Base-by-base conservation (phyloP, 352 stramenopile genomes). In the Salisapilia sapeloensis region DNA sequence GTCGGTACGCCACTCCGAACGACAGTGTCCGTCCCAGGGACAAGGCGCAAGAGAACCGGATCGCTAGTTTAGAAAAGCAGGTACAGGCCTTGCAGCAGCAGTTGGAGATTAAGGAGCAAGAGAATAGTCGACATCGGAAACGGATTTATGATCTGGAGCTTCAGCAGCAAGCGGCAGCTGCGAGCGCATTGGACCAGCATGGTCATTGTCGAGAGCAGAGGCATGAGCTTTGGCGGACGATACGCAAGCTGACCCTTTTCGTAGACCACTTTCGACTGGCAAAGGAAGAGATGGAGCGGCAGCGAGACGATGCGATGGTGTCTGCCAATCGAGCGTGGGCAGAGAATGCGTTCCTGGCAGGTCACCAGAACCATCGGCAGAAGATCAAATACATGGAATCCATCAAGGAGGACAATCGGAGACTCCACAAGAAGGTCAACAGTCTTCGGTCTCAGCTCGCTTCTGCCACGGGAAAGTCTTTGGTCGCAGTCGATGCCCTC, bases 351-450 rank as follows among this genome's bases (percentile, higher is more conserved):
- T 60, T 56, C 33, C 44, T 85, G 0, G 63, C 56, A 0, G 51
- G 70, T 9, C 77, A 69, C 29, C 56, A 47, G 43, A 82, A 85
- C 40, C 53, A 56, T 4, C 61, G 79, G 36, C 59, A 74, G 41
- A 66, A 67, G 34, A 85, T 82, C 47, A 65, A 67, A 49, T 85
- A 85, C 38, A 23, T 81, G 14, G 48, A 81, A 44, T 40, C 62
- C 16, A 30, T 85, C 12, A 85, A 85, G 39, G 55, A 61, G 19
- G 70, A 85, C 30, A 85, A 85, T 25, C 35, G 46, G 11, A 44
- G 37, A 17, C 35, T 85, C 17, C 38, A 56, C 12, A 37, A 55
- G 24, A 60, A 67, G 30, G 60, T 81, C 19, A 53, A 63, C n/a
- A 56, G 64, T 24, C 33, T 85, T 3, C 66, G 82, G 44, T 40